phyloP scores from a whole-genome alignment of 108 stramenopile genomes.

The Fragilaria crotonensis region DNA sequence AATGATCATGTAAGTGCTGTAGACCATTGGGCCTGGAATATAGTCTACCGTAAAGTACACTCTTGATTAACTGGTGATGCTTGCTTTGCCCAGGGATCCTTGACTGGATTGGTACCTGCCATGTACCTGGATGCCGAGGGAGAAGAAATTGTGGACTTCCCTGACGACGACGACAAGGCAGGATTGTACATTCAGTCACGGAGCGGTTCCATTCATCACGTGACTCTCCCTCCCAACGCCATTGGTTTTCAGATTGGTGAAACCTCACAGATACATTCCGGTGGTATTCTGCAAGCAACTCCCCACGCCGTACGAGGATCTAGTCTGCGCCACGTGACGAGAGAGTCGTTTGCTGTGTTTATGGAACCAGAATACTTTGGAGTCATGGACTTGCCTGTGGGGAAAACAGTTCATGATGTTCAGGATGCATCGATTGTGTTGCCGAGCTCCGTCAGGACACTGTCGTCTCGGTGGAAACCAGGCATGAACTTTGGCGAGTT shows the following conservation, averaged over 20 bases:
- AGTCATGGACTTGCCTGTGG: conserved; percentile 42
- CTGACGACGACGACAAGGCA: conserved; percentile 44
- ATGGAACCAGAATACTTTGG: conserved; percentile 66
- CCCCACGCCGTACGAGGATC: conserved; percentile 82
- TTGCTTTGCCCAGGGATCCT: conserved; percentile 48
- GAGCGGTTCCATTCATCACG: conserved; percentile 46
- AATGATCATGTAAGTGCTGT: conserved; percentile 45
- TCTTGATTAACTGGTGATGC: conserved; percentile 35
- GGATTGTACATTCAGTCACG: conserved; percentile 85
- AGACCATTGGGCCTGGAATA: not conserved
- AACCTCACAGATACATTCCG: conserved; percentile 88
- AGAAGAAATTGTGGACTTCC: conserved; percentile 22
- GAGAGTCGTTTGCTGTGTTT: conserved; percentile 74
- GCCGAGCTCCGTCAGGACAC: conserved; percentile 34
- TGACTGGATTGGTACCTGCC: conserved; percentile 84
- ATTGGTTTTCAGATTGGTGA: conserved; percentile 89
- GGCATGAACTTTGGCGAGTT: conserved; percentile 79
- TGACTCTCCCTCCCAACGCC: conserved; percentile 51
- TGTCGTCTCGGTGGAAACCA: conserved; percentile 46
- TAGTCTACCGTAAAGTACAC: not conserved
- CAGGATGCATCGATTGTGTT: conserved; percentile 40
- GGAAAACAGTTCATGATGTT: conserved; percentile 39
- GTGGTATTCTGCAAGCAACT: conserved; percentile 84
- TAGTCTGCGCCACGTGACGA: conserved; percentile 19
- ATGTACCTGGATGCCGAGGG: conserved; percentile 58